Percentiles rank a stretch among this genome's conserved stretches.
Evolutionary conservation across 768 basidiomycete species (phyloP).

Genomic region (Strobilomyces echinocephalus): DNA sequence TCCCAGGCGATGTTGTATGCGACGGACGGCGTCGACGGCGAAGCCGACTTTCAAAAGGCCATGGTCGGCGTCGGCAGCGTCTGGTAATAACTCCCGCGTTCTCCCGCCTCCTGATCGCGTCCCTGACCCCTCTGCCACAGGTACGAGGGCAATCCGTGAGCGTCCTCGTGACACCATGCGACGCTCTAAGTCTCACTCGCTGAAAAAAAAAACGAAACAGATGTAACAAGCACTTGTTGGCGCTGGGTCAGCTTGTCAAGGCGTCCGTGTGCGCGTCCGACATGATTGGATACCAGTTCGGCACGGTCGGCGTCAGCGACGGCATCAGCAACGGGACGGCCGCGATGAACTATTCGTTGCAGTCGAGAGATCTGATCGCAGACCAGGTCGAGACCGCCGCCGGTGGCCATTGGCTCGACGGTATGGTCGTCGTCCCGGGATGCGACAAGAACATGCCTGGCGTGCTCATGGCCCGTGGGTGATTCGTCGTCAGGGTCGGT

Average conservation of each 20-base stretch:
- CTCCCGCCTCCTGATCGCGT: background rate
- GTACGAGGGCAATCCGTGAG: conserved; percentile 99
- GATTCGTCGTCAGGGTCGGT: background rate
- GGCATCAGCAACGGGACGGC: conserved; percentile 97
- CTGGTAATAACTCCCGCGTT: conserved; percentile 57
- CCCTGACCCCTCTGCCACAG: conserved; percentile 38
- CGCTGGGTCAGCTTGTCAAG: conserved; percentile 83
- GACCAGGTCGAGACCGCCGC: conserved; percentile 95
- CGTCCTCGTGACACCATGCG: conserved; percentile 4
- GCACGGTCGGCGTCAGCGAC: conserved; percentile 95
- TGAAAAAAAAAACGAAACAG: conserved; percentile 36
- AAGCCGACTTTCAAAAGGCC: conserved; percentile 87
- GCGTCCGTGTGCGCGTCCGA: conserved; percentile 63
- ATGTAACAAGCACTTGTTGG: conserved; percentile 92
- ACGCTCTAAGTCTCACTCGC: background rate
- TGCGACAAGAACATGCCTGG: conserved; percentile 99
- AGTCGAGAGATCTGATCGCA: conserved; percentile 95
- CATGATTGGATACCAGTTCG: conserved; percentile 95
- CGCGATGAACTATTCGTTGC: conserved; percentile 94
- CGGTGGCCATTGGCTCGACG: conserved; percentile 96
- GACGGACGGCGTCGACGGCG: conserved; percentile 81
- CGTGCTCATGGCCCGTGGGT: conserved; percentile 91
- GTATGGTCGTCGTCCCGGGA: conserved; percentile 94
- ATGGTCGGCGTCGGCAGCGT: conserved; percentile 98
- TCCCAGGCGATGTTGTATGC: conserved; percentile 95